Percentiles rank a stretch among this genome's conserved stretches.
These are phyloP conservation scores for Pseudogymnoascus pannorum DNA, from an alignment of 2,329 filamentous ascomycete species.

Conservation along the genomic window DNA sequence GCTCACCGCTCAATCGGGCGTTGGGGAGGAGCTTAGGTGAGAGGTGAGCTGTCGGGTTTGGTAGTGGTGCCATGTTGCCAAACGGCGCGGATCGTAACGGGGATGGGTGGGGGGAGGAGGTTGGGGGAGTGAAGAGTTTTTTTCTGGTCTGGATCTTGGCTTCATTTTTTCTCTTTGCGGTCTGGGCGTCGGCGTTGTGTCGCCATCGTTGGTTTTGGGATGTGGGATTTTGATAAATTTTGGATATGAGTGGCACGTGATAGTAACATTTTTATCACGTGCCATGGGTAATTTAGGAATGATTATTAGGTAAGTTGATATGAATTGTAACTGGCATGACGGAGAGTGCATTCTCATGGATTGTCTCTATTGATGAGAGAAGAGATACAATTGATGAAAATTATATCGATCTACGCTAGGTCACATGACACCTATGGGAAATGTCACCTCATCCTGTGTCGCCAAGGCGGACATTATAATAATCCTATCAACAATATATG, in stretches of 20 bases:
- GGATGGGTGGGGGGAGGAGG: neutral
- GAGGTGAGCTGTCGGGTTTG: neutral
- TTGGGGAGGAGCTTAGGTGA: neutral
- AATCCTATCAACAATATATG: neutral
- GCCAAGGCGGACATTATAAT: neutral
- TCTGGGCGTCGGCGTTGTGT: neutral
- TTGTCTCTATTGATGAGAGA: neutral
- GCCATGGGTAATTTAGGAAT: too few species aligned
- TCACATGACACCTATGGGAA: neutral
- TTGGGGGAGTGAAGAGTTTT: neutral
- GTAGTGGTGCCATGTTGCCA: neutral
- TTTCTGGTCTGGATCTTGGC: neutral
- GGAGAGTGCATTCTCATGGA: neutral
- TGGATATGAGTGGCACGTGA: neutral
- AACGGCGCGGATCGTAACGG: neutral
- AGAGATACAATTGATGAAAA: neutral
- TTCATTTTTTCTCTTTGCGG: neutral
- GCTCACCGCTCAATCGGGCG: constrained; percentile 4
- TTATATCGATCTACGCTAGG: too few species aligned
- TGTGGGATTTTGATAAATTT: neutral
- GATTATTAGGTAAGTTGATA: neutral
- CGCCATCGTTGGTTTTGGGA: neutral
- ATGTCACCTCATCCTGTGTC: too few species aligned
- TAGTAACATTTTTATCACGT: neutral
- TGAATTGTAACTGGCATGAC: neutral